These are phyloP conservation scores for Nannizziopsis barbatae DNA, from an alignment of 2,329 filamentous ascomycete genomes.

Conservation along the genomic window DNA sequence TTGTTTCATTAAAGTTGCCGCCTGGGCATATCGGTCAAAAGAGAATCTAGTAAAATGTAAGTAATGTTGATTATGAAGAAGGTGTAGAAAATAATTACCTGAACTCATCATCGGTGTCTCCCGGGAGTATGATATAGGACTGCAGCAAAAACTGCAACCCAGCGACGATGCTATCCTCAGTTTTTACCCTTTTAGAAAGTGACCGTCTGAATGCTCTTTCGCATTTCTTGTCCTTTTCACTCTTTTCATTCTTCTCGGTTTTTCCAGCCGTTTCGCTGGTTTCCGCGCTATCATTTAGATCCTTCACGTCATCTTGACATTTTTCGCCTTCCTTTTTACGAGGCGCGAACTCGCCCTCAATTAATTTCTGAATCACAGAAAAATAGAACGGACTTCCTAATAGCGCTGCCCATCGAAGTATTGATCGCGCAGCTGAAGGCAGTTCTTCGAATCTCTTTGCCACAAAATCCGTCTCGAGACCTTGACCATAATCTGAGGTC, in stretches of 20 bases:
- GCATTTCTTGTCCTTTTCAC: too few relatives aligned
- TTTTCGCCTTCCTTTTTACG: conserved; percentile 42
- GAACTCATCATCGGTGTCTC: conserved; percentile 76
- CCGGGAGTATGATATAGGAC: conserved; percentile 68
- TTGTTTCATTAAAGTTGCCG: conserved; percentile 58
- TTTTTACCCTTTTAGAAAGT: too few relatives aligned
- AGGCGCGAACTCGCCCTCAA: conserved; percentile 59
- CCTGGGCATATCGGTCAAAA: conserved; percentile 76
- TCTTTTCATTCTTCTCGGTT: too few relatives aligned
- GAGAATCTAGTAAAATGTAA: conserved; percentile 48
- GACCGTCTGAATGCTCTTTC: too few relatives aligned
- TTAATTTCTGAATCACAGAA: conserved; percentile 61
- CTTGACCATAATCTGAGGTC: conserved; percentile 64
- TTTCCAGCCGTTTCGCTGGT: too few relatives aligned
- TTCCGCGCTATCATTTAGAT: too few relatives aligned
- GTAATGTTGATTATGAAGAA: conserved; percentile 7
- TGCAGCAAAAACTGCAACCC: conserved; percentile 75
- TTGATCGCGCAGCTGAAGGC: conserved; percentile 59
- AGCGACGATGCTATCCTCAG: conserved; percentile 34
- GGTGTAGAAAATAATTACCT: conserved; percentile 23
- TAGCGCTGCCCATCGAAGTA: conserved; percentile 77
- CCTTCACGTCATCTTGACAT: conserved; percentile 24
- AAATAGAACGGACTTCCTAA: conserved; percentile 78
- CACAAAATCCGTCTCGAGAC: conserved; percentile 73
- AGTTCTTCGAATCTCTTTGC: conserved; percentile 65